Base-by-base conservation (phyloP, 495 filamentous ascomycete genomes). In the Rusavskia elegans region DNA sequence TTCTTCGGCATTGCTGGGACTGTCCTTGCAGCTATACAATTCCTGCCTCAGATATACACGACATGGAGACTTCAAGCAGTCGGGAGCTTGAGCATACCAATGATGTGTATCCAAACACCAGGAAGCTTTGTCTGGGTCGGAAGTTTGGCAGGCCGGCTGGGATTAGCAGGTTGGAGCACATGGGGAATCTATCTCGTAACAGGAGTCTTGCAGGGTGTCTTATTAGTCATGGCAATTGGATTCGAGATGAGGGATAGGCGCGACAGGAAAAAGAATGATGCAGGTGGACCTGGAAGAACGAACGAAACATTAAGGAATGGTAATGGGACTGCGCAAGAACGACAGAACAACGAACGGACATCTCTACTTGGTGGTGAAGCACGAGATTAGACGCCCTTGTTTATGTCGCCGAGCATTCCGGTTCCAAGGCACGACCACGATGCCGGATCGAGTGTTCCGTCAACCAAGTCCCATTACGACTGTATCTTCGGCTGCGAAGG, bases 81-180 rank as follows among this genome's bases (percentile, higher is more conserved):
- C 1, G 86, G 86, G 36, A 93, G 86, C 61, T 65, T 98, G 53
- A 94, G 87, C 61, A 89, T 98, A 52, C 84, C 89, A 1, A 97
- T 95, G 87, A 98, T 98, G 92, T 84, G 83, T 63, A 95, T 97
- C 41, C 92, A 98, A 65, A 95, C 89, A 0, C 92, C 92, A 0
- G 92, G 92, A 7, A 84, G 83, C 55, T 81, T 93, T 59, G 68
- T 97, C 20, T 97, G 89, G 73, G 87, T 89, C 2, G 81, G 71
- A 17, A 97, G 89, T 66, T 65, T 98, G 32, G 85, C 83, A 17
- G 81, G 77, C 11, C 77, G 92, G 44, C 73, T 95, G 37, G 92
- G 92, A 6, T 68, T 68, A 64, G 79, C 77, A 20, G 90, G 87
- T 13, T 98, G 92, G 92, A 97, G 93, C 66, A 84, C 86, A 1